Evolutionary conservation across 768 basidiomycete species (phyloP), one percentile per base, ranked within the genome.

Genomic region (Clitopilus hobsonii): DNA sequence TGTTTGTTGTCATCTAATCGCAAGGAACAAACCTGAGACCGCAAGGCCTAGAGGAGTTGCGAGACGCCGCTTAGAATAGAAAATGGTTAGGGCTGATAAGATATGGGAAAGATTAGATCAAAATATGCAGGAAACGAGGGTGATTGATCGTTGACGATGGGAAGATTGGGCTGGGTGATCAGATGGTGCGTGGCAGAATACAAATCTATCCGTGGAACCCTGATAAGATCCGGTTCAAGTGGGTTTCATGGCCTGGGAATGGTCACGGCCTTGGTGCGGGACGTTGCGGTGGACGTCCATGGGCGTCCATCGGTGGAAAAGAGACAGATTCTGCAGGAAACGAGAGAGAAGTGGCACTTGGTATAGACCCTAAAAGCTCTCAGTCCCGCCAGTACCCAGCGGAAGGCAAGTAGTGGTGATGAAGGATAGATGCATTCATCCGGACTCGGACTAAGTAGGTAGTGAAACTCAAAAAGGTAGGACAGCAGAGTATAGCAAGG

Each of bases 21-120:
- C 32, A 36, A 36, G 32, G 32, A n/a, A 11, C 32, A n/a, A 36
- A 11, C 32, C 32, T 36, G 32, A 36, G 32, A 36, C 13, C 32
- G 13, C n/a, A n/a, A 36, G 32, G n/a, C 13, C 32, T 14, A 11
- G 32, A 36, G 32, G 32, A n/a, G 32, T 36, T 36, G 32, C 4
- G 32, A 36, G n/a, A 36, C 32, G 32, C 32, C 32, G 32, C 32
- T 36, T 36, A 3, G 13, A n/a, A n/a, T n/a, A 11, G n/a, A 36
- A 36, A 36, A 36, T 10, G 32, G 32, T 18, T 45, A 45, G 41
- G 41, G 41, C 41, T 45, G 41, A 45, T 45, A 45, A 45, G 41
- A 45, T 45, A 45, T 45, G 41, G 41, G 41, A 45, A 45, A 45
- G 22, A 45, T 45, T 45, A 45, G 41, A 45, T 45, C 41, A 45